Percentiles rank a stretch among this genome's conserved stretches.
phyloP scores from a whole-genome alignment of 2,329 filamentous ascomycete species.

The Neofusicoccum umdonicola region DNA sequence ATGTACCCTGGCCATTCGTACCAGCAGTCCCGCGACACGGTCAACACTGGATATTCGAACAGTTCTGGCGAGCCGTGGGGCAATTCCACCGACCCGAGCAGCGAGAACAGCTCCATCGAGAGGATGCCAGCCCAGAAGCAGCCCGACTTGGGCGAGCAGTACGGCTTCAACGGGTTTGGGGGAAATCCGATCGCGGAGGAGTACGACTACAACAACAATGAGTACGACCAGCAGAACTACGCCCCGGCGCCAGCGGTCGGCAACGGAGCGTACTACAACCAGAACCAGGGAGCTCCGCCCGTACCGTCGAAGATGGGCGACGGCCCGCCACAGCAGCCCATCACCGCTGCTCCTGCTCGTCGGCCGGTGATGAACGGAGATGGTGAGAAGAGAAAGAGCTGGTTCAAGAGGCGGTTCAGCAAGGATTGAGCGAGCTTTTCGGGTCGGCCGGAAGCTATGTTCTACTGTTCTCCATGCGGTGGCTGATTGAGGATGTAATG shows the following conservation, averaged over 20 bases:
- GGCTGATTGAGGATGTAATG: slow-evolving; percentile 13
- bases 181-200: slow-evolving; percentile 43
- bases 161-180: slow-evolving; percentile 59
- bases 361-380: slow-evolving; percentile 21
- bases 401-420: slow-evolving; percentile 82
- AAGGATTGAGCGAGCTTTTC: slow-evolving; percentile 44
- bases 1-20: slow-evolving; percentile 55
- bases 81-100: slow-evolving; percentile 87
- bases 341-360: not conserved
- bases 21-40: slow-evolving; percentile 82
- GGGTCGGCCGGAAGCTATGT: not conserved
- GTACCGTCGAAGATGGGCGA: slow-evolving; percentile 20
- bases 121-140: slow-evolving; percentile 53
- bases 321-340: slow-evolving; percentile 12
- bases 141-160: slow-evolving; percentile 43
- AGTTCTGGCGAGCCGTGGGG: slow-evolving; percentile 71
- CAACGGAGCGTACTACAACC: not conserved
- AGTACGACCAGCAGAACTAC: not conserved
- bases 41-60: slow-evolving; percentile 72
- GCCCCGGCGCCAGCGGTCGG: slow-evolving; percentile 6
- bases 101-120: slow-evolving; percentile 89
- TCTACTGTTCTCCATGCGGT: not conserved
- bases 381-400: slow-evolving; percentile 79
- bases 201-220: slow-evolving; percentile 23
- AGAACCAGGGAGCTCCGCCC: not conserved